A percentile compares a stretch with the other conserved stretches of the same genome.
Conservation (phyloP, 768 basidiomycete genomes). For the Boletus coccyginus region DNA sequence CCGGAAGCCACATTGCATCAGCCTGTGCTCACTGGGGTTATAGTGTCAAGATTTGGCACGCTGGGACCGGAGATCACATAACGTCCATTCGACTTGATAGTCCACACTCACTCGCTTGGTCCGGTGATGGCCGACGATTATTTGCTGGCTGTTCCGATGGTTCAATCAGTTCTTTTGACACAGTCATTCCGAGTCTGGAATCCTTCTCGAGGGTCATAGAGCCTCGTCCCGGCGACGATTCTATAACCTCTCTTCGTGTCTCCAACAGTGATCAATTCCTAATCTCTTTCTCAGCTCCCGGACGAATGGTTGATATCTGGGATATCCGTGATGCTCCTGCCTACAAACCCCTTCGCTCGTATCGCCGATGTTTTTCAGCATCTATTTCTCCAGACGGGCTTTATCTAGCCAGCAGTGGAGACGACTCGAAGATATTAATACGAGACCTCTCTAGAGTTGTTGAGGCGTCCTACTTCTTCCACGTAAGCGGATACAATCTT, state of each 20-base stretch:
- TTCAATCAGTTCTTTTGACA: conserved; percentile 3
- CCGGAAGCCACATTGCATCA: conserved; percentile 5
- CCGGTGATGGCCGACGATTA: too few relatives aligned
- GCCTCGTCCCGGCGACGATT: background rate
- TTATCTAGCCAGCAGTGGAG: background rate
- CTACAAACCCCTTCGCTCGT: background rate
- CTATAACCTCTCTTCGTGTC: conserved; percentile 2
- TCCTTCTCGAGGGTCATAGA: background rate
- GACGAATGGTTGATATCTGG: conserved; percentile 7
- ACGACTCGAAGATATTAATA: background rate
- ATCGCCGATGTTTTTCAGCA: background rate
- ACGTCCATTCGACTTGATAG: background rate
- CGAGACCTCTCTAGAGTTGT: background rate
- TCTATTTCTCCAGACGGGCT: conserved; percentile 4
- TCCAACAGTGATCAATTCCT: conserved; percentile 6
- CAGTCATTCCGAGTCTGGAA: background rate
- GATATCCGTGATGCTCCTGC: background rate
- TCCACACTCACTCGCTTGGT: conserved; percentile 7
- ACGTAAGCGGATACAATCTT: background rate
- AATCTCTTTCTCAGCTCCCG: conserved; percentile 5
- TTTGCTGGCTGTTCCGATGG: conserved; percentile 9
- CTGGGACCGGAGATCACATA: conserved; percentile 2
- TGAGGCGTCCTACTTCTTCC: background rate
- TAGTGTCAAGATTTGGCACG: conserved; percentile 7
- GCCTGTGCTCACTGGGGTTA: background rate